A percentile compares a stretch with the other conserved stretches of the same genome.
phyloP scores from a whole-genome alignment of 768 basidiomycete genomes.

The Pisolithus microcarpus region DNA sequence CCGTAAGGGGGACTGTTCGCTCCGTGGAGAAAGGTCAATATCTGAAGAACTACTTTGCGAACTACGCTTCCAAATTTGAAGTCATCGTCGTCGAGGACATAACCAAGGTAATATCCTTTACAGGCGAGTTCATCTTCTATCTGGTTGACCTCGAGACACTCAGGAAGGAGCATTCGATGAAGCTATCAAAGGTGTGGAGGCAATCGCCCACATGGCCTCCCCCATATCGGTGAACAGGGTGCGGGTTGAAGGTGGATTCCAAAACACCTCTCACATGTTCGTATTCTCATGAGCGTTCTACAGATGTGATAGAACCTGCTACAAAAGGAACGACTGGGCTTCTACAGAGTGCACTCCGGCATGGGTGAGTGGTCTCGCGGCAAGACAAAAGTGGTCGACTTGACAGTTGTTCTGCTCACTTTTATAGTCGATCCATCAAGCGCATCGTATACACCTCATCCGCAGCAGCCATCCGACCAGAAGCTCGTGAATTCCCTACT shows the following conservation, averaged over 20 bases:
- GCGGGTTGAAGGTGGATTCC: too few relatives aligned
- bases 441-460: conserved; percentile 68
- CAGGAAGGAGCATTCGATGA: conserved; percentile 71
- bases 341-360: conserved; percentile 49
- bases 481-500: conserved; percentile 12
- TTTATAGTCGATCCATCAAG: conserved; percentile 22
- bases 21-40: conserved; percentile 50
- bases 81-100: conserved; percentile 67
- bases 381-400: background rate
- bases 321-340: conserved; percentile 62
- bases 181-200: conserved; percentile 70
- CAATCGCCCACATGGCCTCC: conserved; percentile 62
- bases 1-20: conserved; percentile 62
- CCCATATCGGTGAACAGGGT: conserved; percentile 35
- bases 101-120: conserved; percentile 31
- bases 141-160: background rate
- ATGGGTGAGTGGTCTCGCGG: conserved; percentile 31
- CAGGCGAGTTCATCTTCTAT: background rate
- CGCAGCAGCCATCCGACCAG: conserved; percentile 37
- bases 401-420: background rate
- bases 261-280: too few relatives aligned
- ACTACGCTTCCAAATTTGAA: conserved; percentile 52
- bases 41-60: conserved; percentile 46
- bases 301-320: conserved; percentile 64
- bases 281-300: background rate